phyloP scores from a whole-genome alignment of 805 yeast genomes.

The Candida glaebosa region DNA sequence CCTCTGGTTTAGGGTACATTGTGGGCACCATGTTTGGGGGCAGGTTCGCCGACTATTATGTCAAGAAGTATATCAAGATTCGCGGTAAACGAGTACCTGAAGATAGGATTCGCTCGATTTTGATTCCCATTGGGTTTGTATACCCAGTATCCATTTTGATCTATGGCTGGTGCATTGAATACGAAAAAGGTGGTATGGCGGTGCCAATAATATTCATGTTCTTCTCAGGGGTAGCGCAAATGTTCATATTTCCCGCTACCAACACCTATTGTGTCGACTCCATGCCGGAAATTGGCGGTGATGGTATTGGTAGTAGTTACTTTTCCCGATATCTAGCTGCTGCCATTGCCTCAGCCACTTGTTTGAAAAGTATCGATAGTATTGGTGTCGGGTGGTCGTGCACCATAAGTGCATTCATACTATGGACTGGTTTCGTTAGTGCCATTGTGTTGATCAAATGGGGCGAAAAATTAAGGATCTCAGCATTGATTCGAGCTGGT shows the following conservation, averaged over 20 bases:
- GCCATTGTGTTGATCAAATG: conserved; percentile 28
- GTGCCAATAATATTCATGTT: conserved; percentile 51
- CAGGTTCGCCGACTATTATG: conserved; percentile 46
- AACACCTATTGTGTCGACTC: conserved; percentile 60
- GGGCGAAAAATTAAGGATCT: conserved; percentile 38
- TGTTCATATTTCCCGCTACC: conserved; percentile 47
- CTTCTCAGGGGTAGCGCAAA: conserved; percentile 47
- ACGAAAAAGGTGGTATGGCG: conserved; percentile 51
- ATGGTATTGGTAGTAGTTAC: conserved; percentile 54
- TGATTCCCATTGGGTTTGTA: conserved; percentile 38
- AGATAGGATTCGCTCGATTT: conserved; percentile 44
- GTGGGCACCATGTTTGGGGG: conserved; percentile 53
- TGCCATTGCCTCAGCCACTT: conserved; percentile 49
- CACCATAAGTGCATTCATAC: conserved; percentile 44
- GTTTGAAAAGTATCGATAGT: conserved; percentile 40
- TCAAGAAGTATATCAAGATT: conserved; percentile 38
- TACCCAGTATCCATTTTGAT: conserved; percentile 44
- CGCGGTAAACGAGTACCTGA: conserved; percentile 49
- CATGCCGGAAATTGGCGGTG: conserved; percentile 52
- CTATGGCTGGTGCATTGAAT: conserved; percentile 53
- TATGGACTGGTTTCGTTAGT: conserved; percentile 35
- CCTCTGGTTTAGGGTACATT: conserved; percentile 54
- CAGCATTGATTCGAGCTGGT: conserved; percentile 17
- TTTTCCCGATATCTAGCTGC: conserved; percentile 48
- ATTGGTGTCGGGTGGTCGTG: conserved; percentile 59